Evolutionary conservation across 2,329 filamentous ascomycete genomes (phyloP).

Genomic region (Beauveria australis): DNA sequence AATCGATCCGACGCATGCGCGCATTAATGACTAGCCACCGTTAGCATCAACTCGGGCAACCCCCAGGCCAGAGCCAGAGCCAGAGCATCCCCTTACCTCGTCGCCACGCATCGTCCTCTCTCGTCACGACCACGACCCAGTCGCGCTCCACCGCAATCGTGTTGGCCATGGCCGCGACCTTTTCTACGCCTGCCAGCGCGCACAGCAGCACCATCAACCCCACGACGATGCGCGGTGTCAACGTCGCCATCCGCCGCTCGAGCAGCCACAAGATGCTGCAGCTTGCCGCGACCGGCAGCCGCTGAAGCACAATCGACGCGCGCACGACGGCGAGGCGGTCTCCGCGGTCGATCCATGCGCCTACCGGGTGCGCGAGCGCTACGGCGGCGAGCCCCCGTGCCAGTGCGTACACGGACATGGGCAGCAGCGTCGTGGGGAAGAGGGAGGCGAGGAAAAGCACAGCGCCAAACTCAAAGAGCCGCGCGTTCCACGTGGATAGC

Average conservation of each 20-base stretch:
- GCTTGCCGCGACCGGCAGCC: conserved; percentile 36
- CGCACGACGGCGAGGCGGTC: conserved; percentile 43
- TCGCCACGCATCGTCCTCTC: neutral
- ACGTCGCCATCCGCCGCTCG: conserved; percentile 9
- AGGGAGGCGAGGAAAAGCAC: conserved; percentile 50
- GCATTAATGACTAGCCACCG: conserved; percentile 38
- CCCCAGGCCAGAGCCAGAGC: conserved; percentile 26
- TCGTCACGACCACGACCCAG: conserved; percentile 4
- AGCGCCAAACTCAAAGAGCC: conserved; percentile 55
- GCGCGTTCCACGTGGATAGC: conserved; percentile 56
- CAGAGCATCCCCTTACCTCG: conserved; percentile 16
- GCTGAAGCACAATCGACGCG: conserved; percentile 32
- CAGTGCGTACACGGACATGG: conserved; percentile 62
- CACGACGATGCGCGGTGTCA: neutral
- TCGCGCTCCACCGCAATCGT: conserved; percentile 4
- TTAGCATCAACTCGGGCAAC: conserved; percentile 18
- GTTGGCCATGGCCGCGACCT: neutral
- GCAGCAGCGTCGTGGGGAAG: conserved; percentile 52
- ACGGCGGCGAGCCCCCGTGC: conserved; percentile 50
- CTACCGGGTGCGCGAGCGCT: conserved; percentile 49
- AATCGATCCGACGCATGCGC: conserved; percentile 54
- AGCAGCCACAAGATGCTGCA: conserved; percentile 38
- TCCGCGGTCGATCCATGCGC: conserved; percentile 48
- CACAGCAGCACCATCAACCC: conserved; percentile 23
- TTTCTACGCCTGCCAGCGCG: conserved; percentile 18